phyloP scores from a whole-genome alignment of 495 filamentous ascomycete genomes.

The Margaritispora aquatica region DNA sequence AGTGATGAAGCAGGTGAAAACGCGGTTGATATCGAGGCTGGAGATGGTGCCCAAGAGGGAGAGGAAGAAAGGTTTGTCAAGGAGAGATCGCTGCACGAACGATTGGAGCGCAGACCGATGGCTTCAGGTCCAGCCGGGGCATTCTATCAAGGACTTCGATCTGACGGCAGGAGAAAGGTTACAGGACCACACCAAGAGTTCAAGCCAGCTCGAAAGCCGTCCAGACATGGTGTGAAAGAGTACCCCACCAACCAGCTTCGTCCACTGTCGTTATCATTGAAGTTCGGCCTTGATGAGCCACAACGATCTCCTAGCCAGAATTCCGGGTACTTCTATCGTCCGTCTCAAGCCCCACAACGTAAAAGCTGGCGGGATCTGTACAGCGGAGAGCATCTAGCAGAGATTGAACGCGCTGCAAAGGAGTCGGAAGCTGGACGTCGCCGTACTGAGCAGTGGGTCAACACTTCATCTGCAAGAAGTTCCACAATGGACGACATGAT shows the following conservation, averaged over 20 bases:
- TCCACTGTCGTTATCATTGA: slow-evolving; percentile 10
- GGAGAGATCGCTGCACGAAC: not conserved
- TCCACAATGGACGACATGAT: not conserved
- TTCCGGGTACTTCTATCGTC: slow-evolving; percentile 14
- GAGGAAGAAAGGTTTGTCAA: not conserved
- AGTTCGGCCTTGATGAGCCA: not conserved
- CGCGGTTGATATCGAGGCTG: not conserved
- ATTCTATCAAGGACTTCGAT: slow-evolving; percentile 13
- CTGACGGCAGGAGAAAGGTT: not conserved
- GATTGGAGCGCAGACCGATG: slow-evolving; percentile 1
- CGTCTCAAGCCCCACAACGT: slow-evolving; percentile 10
- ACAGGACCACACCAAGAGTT: not conserved
- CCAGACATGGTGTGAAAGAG: slow-evolving; percentile 2
- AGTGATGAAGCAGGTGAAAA: not conserved
- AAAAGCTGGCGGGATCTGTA: slow-evolving; percentile 16
- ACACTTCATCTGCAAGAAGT: not conserved
- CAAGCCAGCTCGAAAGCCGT: not conserved
- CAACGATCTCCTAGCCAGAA: not conserved
- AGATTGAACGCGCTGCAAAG: slow-evolving; percentile 4
- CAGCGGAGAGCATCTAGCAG: slow-evolving; percentile 5
- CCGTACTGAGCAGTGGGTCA: not conserved
- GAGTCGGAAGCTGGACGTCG: not conserved
- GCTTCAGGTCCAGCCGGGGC: slow-evolving; percentile 11
- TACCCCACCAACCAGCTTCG: slow-evolving; percentile 17
- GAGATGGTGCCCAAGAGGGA: not conserved